Conservation (phyloP, 306 rosid species). For the Cicer cuneatum region DNA sequence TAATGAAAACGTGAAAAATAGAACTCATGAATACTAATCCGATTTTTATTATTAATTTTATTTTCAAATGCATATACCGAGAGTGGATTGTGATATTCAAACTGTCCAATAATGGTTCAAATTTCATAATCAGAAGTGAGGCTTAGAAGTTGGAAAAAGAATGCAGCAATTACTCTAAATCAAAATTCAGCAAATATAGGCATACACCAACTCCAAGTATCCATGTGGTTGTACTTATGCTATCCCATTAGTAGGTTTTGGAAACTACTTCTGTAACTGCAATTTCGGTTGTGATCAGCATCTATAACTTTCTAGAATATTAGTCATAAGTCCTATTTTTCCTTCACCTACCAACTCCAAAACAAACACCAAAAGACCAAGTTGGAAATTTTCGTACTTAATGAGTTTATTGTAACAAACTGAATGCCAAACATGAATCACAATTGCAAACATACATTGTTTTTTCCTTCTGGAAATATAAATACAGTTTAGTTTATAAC, state of each 20-base stretch:
- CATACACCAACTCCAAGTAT: background rate
- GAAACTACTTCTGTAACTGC: background rate
- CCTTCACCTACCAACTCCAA: background rate
- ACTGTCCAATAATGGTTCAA: too few species aligned
- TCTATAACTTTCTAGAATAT: too few species aligned
- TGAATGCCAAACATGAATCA: background rate
- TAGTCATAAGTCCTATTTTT: too few species aligned
- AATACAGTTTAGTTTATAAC: conserved; percentile 13
- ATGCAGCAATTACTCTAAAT: background rate
- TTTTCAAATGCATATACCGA: too few species aligned
- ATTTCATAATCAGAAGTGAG: too few species aligned
- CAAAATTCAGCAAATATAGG: background rate
- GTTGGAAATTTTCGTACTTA: background rate
- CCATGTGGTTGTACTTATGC: background rate
- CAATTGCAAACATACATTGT: background rate
- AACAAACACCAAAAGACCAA: background rate
- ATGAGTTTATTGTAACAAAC: background rate
- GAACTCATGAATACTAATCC: too few species aligned
- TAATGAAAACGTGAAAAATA: too few species aligned
- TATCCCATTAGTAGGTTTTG: background rate
- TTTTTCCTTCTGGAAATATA: background rate
- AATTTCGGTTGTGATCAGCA: background rate
- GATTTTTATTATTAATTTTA: too few species aligned
- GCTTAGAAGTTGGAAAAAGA: background rate
- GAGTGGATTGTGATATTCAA: too few species aligned